Base-by-base conservation (phyloP, 768 basidiomycete species). In the Leccinum subtestaceum region DNA sequence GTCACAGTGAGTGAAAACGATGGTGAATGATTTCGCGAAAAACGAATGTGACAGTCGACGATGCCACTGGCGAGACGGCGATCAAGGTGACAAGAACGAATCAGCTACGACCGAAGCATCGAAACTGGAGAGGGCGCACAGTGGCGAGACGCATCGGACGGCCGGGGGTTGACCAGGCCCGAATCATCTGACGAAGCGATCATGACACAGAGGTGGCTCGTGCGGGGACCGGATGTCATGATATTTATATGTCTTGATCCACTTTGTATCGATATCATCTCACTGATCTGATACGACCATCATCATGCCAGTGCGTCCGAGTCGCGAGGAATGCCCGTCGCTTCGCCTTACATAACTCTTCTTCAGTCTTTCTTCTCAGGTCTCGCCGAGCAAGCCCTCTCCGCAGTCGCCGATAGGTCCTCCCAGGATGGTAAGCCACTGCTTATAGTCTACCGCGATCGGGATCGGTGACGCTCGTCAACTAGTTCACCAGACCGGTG, bases 371-470 rank as follows among this genome's bases (percentile, higher is more conserved):
- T 43, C 58, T 80, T 92, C 65, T 79, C 89, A 38, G 84, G 83
- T 59, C 71, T 93, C 63, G 91, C 89, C 10, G 87, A 91, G 73
- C 72, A 91, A 72, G 84, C 84, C 61, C 71, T 81, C 64, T 71
- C 82, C 40, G 77, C 83, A 3, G 63, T 68, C 84, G 49, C 56
- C 15, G 46, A 47, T 15, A 47, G 23, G 8, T 48, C 47, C 13
- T 23, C 21, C 8, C 25, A 48, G 23, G 25, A 27, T 48, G 25
- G 60, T 63, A 51, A 60, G 60, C 53, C 43, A 29, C 11, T 50
- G 46, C 40, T 56, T 11, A 17, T 36, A 52, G 8, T 60, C 34
- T 5, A 0, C 12, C 23, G 7, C 36, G 15, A 38, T 62, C 43
- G 5, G 32, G 12, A 51, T 61, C 36, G 43, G 15, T 27, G 55